Conservation (phyloP, 2,329 filamentous ascomycete species). For the Tolypocladium sp. region DNA sequence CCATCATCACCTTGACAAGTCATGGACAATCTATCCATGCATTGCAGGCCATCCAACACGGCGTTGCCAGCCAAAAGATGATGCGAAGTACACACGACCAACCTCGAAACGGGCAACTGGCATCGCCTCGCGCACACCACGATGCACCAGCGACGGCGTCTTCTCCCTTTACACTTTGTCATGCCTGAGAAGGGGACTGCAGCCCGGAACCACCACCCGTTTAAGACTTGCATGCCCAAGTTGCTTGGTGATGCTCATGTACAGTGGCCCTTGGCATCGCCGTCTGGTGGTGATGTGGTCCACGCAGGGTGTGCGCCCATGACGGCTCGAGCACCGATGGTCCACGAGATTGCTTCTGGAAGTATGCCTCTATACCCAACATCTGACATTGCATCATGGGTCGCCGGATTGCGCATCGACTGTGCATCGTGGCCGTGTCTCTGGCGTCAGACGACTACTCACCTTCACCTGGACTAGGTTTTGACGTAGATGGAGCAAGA, state of each 20-base stretch:
- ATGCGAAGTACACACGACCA: not conserved
- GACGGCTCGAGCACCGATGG: not conserved
- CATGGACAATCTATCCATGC: not conserved
- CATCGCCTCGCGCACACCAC: not conserved
- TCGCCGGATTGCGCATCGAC: not conserved
- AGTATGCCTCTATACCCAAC: not conserved
- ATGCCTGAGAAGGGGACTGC: not conserved
- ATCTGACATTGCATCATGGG: not conserved
- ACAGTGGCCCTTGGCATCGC: not conserved
- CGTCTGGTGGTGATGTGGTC: not conserved
- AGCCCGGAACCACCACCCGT: not conserved
- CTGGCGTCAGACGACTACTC: not conserved
- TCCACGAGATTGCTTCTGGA: not conserved
- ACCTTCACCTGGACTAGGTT: not conserved
- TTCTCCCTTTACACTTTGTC: not conserved
- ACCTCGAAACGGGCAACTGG: not conserved
- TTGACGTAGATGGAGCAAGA: not conserved
- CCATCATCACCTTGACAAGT: not conserved
- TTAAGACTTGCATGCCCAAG: not conserved
- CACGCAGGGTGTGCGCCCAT: not conserved
- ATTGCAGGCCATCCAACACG: not conserved
- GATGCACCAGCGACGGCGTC: not conserved
- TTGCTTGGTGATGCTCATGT: not conserved
- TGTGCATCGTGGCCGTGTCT: not conserved
- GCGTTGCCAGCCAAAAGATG: not conserved